Conservation (phyloP, 2,329 filamentous ascomycete species). For the Phoma sp. region DNA sequence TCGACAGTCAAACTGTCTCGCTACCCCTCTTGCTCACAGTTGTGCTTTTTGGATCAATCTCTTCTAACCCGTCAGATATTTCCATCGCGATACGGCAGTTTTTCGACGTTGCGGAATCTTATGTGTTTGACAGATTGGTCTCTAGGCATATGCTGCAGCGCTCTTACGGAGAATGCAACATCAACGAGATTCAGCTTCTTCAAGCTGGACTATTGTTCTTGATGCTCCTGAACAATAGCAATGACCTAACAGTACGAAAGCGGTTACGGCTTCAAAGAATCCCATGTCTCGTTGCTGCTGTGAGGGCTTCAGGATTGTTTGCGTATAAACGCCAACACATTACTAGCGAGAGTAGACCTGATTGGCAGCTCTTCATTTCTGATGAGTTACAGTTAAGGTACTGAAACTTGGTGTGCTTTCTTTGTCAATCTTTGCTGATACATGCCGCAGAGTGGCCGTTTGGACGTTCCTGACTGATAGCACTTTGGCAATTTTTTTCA, state of each 20-base stretch:
- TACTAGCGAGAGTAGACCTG: not conserved
- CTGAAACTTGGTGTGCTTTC: too few relatives aligned
- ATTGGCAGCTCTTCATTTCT: too few relatives aligned
- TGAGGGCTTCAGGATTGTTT: constrained; percentile 3
- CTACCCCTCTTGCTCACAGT: constrained; percentile 3
- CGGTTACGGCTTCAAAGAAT: constrained; percentile 2
- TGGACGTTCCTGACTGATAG: constrained; percentile 7
- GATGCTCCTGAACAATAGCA: constrained; percentile 1
- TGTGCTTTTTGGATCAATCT: constrained; percentile 4
- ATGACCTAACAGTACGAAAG: not conserved
- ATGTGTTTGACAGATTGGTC: not conserved
- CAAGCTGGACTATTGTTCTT: constrained; percentile 9
- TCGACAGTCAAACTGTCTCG: not conserved
- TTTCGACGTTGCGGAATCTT: constrained; percentile 4
- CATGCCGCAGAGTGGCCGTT: not conserved
- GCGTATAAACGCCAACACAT: not conserved
- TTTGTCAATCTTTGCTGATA: too few relatives aligned
- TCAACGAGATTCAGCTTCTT: not conserved
- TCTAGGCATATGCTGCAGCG: not conserved
- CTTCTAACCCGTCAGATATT: constrained; percentile 1
- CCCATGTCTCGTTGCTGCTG: constrained; percentile 2
- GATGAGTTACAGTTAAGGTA: too few relatives aligned
- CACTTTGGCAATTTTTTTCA: constrained; percentile 9
- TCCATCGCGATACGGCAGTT: not conserved
- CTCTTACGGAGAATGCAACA: not conserved